Evolutionary conservation across 2,329 filamentous ascomycete species (phyloP).

Genomic region (Lasiodiplodia sp.): DNA sequence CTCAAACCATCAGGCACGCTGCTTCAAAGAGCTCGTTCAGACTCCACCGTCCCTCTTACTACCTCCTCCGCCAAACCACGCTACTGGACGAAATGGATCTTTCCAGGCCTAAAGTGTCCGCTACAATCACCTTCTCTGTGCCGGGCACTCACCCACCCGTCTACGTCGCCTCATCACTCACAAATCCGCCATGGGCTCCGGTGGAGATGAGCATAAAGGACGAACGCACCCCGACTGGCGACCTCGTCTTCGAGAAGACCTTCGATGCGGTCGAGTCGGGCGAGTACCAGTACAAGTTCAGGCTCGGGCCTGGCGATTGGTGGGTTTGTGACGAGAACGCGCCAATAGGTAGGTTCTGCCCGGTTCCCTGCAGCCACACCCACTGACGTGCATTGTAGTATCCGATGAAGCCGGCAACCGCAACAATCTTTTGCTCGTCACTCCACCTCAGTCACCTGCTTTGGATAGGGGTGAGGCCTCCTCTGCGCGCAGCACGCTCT

Average conservation of each 20-base stretch:
- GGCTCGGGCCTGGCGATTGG: constrained; percentile 71
- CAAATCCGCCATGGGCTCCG: constrained; percentile 70
- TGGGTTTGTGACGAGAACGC: constrained; percentile 72
- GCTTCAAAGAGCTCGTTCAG: constrained; percentile 21
- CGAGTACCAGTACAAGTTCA: constrained; percentile 78
- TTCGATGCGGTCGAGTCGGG: constrained; percentile 64
- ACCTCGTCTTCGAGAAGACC: constrained; percentile 65
- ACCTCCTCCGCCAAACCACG: background rate
- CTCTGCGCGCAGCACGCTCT: background rate
- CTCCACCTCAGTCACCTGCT: constrained; percentile 17
- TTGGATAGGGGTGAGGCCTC: background rate
- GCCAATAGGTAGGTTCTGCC: constrained; percentile 61
- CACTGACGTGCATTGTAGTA: constrained; percentile 46
- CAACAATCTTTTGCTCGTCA: constrained; percentile 60
- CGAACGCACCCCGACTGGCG: constrained; percentile 57
- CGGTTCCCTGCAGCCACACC: background rate
- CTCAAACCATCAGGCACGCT: constrained; percentile 16
- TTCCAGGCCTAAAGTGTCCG: constrained; percentile 34
- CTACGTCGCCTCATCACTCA: constrained; percentile 74
- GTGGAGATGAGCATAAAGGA: constrained; percentile 67
- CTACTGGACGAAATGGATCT: constrained; percentile 22
- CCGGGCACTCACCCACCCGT: constrained; percentile 70
- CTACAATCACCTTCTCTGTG: constrained; percentile 68
- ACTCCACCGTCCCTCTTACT: constrained; percentile 27
- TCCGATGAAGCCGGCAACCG: constrained; percentile 61